Base-by-base conservation (phyloP, 495 filamentous ascomycete species). In the Hamigera avellanea region DNA sequence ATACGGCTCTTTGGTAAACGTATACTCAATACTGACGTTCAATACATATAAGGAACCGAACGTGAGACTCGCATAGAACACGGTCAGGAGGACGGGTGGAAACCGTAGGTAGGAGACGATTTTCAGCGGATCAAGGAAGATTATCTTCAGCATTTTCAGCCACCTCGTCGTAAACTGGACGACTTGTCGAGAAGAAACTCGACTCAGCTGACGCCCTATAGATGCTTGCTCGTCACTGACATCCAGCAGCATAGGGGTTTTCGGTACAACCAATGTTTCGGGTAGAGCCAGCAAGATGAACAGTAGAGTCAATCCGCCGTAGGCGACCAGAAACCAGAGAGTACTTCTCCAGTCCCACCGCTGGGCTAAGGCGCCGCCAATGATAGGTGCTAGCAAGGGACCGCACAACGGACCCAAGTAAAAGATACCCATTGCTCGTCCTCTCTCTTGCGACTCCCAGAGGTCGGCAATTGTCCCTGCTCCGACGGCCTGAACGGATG, bases 391-490 rank as follows among this genome's bases (percentile, higher is more conserved):
- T 16, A 94, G 61, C 8, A 95, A 61, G 0, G 89, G 89, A 0
- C 88, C 89, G 36, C 80, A 73, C n/a, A 95, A 61, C 1, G 89
- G 89, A 0, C 89, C 89, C 0, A 95, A 67, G 41, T 93, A 96
- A 57, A 95, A 96, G 15, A 84, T 74, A 2, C 86, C 80, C 86
- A 96, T 94, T n/a, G 87, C 88, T 15, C 64, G 65, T 6, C 89
- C 89, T 37, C 88, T 67, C 53, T 94, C 82, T 14, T 66, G 70
- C 1, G 76, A 52, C 39, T 89, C 83, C 89, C 88, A 96, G 1
- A 95, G 72, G 59, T 95, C 89, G 8, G 89, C 81, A 28, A 95
- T 86, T 2, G 86, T 93, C 12, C 89, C 89, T 12, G 89, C 89
- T 14, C 89, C 89, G 16, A 95, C 87, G 12, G 85, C 85, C 49